Evolutionary conservation across 2,329 filamentous ascomycete genomes (phyloP), one percentile per base, ranked within the genome.

Genomic region (Fonsecaea pedrosoi): DNA sequence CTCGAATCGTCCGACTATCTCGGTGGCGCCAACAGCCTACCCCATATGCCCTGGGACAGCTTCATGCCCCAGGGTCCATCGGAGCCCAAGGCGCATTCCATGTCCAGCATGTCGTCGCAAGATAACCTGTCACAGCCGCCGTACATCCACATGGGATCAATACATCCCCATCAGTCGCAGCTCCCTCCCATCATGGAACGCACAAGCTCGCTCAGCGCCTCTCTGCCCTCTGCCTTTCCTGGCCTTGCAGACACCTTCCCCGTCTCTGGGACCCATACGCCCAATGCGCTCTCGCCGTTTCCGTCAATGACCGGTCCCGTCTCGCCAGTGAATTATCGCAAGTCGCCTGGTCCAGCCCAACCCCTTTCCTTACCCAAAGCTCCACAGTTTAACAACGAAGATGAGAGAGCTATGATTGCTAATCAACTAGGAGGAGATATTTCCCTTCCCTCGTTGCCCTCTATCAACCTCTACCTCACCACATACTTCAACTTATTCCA

Each of bases 401-500:
- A 96, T 71, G 92, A 97, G 77, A 90, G 94, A 73, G 90, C 90
- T 75, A 92, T 98, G 69, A 83, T 96, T 73, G 94, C 98, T 77
- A 89, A 85, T 72, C 92, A 97, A 75, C 89, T 89, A 75, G 89
- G 91, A 54, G 92, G 96, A 64, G 93, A 91, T 65, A 97, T 98
- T 84, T 90, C 92, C 71, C 86, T 98, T 54, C 95, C 95, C 5
- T 89, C 86, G 71, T 85, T 93, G 40, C 85, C 88, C 40, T 90
- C 92, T 2, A 82, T 98, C 77, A 98, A 99, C 81, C 88, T 93
- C 70, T 97, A 97, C 78, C 83, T 99, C 69, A 92, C 93, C 67
- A 97, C 94, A 1, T 99, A 98, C 83, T 99, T 98, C 79, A 93
- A 92, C 77, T 84, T 97, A 74, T 99, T 98, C 81, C 95, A 99